These are phyloP conservation scores for Solidago caesia DNA, from an alignment of 129 eudicot genomes.

Conservation along the genomic window DNA sequence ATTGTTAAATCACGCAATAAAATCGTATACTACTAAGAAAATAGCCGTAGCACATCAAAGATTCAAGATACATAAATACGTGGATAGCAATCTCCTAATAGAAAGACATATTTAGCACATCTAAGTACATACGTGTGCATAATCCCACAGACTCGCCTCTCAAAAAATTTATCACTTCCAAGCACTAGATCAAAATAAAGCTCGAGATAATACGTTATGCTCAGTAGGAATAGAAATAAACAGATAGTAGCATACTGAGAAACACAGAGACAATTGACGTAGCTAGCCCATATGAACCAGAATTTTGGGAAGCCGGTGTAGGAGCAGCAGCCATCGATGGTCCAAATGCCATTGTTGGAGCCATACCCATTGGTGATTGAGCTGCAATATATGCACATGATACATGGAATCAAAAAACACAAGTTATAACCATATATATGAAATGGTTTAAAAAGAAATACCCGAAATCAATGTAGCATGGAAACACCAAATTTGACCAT, in stretches of 20 bases:
- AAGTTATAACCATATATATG: not conserved
- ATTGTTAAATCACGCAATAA: not conserved
- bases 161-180: slow-evolving; percentile 19
- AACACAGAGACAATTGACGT: slow-evolving; percentile 13
- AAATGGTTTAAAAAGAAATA: not conserved
- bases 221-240: slow-evolving; percentile 19
- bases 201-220: not conserved
- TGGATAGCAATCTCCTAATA: slow-evolving; percentile 20
- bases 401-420: not conserved
- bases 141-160: slow-evolving; percentile 23
- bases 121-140: slow-evolving; percentile 22
- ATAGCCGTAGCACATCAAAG: slow-evolving; percentile 9
- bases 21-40: slow-evolving; percentile 15
- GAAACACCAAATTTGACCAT: not conserved
- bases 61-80: slow-evolving; percentile 19
- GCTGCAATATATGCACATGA: slow-evolving; percentile 22
- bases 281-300: slow-evolving; percentile 24
- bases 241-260: slow-evolving; percentile 17
- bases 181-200: slow-evolving; percentile 14
- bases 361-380: slow-evolving; percentile 37
- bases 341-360: slow-evolving; percentile 30
- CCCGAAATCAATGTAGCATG: not conserved
- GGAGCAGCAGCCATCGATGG: slow-evolving; percentile 32
- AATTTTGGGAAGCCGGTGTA: slow-evolving; percentile 24
- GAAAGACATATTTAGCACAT: slow-evolving; percentile 16